Percentiles rank a stretch among this genome's conserved stretches.
Evolutionary conservation across 2,329 filamentous ascomycete species (phyloP).

Genomic region (Lecanicillium sp.): DNA sequence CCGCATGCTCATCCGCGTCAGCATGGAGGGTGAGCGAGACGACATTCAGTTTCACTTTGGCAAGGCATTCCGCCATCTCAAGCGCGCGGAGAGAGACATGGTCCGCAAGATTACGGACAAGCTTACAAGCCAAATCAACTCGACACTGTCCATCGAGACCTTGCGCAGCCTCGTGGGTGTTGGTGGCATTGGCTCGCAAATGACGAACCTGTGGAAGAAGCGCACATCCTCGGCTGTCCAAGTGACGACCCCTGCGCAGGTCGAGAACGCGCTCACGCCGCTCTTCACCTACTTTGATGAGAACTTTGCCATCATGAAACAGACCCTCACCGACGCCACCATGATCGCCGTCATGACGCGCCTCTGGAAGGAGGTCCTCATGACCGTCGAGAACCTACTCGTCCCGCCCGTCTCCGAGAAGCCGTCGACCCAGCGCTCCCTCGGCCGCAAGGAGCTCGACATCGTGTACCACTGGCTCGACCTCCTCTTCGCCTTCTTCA

Average conservation of each 20-base stretch:
- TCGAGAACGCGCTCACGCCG: slow-evolving; percentile 75
- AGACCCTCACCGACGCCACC: slow-evolving; percentile 88
- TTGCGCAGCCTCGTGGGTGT: slow-evolving; percentile 68
- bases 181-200: slow-evolving; percentile 62
- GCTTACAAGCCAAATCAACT: slow-evolving; percentile 89
- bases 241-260: slow-evolving; percentile 61
- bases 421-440: slow-evolving; percentile 74
- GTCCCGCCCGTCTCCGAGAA: slow-evolving; percentile 96
- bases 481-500: slow-evolving; percentile 89
- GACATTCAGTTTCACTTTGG: slow-evolving; percentile 99
- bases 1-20: slow-evolving; percentile 79
- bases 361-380: slow-evolving; percentile 93
- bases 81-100: slow-evolving; percentile 96
- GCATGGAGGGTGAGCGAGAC: slow-evolving; percentile 97
- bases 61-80: slow-evolving; percentile 90
- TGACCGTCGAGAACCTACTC: slow-evolving; percentile 82
- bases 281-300: slow-evolving; percentile 95
- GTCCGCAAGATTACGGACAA: slow-evolving; percentile 97
- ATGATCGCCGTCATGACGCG: slow-evolving; percentile 98
- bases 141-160: slow-evolving; percentile 77
- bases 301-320: slow-evolving; percentile 98
- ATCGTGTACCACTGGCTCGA: slow-evolving; percentile 93
- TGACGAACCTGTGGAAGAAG: slow-evolving; percentile 64
- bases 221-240: slow-evolving; percentile 45
- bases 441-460: slow-evolving; percentile 84